These are phyloP conservation scores for Batkoa obscura DNA, from an alignment of 371 early-diverging fungal genomes.

Conservation along the genomic window DNA sequence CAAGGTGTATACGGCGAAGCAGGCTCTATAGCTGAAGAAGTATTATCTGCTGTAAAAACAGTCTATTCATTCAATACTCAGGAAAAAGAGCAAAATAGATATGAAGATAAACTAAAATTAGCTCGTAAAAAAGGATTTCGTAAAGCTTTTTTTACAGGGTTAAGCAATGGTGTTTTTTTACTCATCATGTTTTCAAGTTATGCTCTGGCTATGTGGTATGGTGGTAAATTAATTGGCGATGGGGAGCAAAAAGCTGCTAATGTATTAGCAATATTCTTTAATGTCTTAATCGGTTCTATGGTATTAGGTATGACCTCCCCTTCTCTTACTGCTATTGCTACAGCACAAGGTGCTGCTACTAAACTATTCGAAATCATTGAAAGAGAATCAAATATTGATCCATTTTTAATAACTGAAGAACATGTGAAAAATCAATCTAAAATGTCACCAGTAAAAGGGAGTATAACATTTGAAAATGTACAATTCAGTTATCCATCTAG, in stretches of 20 bases:
- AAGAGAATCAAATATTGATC: conserved; percentile 33
- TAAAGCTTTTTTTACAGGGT: conserved; percentile 4
- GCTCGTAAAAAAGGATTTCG: not conserved
- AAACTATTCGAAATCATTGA: conserved; percentile 54
- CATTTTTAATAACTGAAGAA: conserved; percentile 33
- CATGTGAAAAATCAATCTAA: conserved; percentile 24
- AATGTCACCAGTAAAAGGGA: conserved; percentile 23
- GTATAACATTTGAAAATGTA: conserved; percentile 42
- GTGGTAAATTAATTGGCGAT: conserved; percentile 27
- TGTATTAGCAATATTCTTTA: conserved; percentile 43
- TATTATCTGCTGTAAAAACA: conserved; percentile 58
- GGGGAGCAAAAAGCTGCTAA: conserved; percentile 17
- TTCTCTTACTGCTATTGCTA: conserved; percentile 28
- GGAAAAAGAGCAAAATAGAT: not conserved
- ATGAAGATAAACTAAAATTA: not conserved
- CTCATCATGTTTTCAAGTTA: conserved; percentile 16
- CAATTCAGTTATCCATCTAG: conserved; percentile 49
- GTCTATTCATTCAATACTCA: conserved; percentile 46
- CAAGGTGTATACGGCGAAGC: conserved; percentile 14
- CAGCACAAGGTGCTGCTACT: conserved; percentile 35
- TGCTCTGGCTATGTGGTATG: conserved; percentile 62
- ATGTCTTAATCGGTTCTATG: conserved; percentile 33
- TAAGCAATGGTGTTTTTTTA: conserved; percentile 25
- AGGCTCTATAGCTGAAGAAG: conserved; percentile 60
- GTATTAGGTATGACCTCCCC: conserved; percentile 25